Percentiles rank a stretch among this genome's conserved stretches.
These are phyloP conservation scores for Coix lacrymajobi DNA, from an alignment of 176 grass and related monocot genomes.

Conservation along the genomic window DNA sequence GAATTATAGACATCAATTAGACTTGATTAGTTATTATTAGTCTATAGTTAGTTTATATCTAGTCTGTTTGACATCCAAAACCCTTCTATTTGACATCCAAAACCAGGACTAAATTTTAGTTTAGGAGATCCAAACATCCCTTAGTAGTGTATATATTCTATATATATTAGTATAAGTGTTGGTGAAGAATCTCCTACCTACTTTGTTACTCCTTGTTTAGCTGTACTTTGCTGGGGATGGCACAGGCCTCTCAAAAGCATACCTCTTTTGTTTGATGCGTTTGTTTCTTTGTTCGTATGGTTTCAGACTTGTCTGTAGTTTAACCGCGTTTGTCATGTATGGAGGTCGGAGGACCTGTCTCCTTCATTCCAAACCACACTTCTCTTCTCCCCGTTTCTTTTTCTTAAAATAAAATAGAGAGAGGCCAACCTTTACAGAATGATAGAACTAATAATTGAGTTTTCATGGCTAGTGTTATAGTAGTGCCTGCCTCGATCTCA, in stretches of 20 bases:
- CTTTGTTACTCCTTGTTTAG: conserved; percentile 7
- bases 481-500: background rate
- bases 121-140: too few relatives aligned
- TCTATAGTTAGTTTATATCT: too few relatives aligned
- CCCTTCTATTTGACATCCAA: too few relatives aligned
- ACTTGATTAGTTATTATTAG: too few relatives aligned
- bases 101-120: too few relatives aligned
- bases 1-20: too few relatives aligned
- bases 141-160: too few relatives aligned
- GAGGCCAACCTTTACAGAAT: background rate
- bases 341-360: background rate
- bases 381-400: background rate
- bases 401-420: background rate
- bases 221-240: conserved; percentile 28
- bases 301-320: conserved; percentile 24
- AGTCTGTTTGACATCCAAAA: too few relatives aligned
- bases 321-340: background rate
- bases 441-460: background rate
- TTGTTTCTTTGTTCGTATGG: conserved; percentile 27
- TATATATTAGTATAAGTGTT: too few relatives aligned
- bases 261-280: conserved; percentile 31
- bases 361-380: background rate
- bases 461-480: background rate
- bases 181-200: conserved; percentile 3
- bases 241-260: conserved; percentile 42